These are phyloP conservation scores for Penicillium desertorum DNA, from an alignment of 495 filamentous ascomycete species.

Conservation along the genomic window DNA sequence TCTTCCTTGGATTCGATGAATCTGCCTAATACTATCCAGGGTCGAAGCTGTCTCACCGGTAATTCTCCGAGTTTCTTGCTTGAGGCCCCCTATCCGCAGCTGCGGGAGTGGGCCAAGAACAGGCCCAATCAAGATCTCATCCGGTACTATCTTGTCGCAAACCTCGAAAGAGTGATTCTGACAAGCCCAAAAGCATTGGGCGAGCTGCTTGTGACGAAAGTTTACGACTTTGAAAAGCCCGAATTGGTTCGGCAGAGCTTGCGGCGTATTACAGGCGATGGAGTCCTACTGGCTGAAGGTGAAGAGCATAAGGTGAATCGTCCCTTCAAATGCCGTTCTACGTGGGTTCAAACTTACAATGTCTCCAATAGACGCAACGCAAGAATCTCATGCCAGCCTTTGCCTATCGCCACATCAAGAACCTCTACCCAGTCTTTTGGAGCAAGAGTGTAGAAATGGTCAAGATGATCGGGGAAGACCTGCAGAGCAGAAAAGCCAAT, in stretches of 20 bases:
- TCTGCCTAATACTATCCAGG: constrained; percentile 20
- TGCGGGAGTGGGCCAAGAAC: constrained; percentile 60
- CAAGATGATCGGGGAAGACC: constrained; percentile 40
- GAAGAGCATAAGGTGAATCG: constrained; percentile 71
- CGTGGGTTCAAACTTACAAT: not conserved
- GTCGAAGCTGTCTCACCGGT: constrained; percentile 39
- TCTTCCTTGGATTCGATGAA: not conserved
- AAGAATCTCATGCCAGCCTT: constrained; percentile 84
- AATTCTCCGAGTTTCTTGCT: constrained; percentile 28
- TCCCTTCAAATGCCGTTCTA: not conserved
- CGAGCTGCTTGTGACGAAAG: constrained; percentile 65
- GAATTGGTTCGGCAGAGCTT: constrained; percentile 52
- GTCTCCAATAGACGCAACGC: constrained; percentile 56
- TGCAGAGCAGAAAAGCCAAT: constrained; percentile 20
- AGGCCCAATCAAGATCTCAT: constrained; percentile 82
- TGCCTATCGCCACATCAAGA: constrained; percentile 78
- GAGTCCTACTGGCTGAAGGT: constrained; percentile 80
- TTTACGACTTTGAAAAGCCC: constrained; percentile 81
- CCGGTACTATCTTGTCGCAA: constrained; percentile 64
- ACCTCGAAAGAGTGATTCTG: constrained; percentile 67
- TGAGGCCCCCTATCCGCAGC: constrained; percentile 54
- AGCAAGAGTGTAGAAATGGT: constrained; percentile 57
- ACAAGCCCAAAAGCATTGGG: constrained; percentile 64
- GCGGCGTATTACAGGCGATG: constrained; percentile 67
- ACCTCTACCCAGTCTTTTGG: constrained; percentile 86